phyloP scores from a whole-genome alignment of 306 rosid genomes.

The Potentilla sterilis region DNA sequence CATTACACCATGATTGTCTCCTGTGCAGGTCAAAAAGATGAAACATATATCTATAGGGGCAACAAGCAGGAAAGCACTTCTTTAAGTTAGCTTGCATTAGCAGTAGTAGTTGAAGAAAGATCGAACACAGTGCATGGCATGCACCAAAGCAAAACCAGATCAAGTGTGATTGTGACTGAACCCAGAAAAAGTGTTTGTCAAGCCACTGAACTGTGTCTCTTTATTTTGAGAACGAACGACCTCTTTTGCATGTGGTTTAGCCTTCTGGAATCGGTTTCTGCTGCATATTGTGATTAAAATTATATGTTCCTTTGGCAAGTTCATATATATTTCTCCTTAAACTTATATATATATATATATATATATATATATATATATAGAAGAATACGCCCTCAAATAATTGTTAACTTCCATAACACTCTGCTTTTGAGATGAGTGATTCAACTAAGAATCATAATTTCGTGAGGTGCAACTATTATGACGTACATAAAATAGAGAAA shows the following conservation, averaged over 20 bases:
- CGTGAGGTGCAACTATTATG: too few species aligned
- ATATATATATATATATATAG: too few species aligned
- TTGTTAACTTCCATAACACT: too few species aligned
- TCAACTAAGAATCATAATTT: not conserved
- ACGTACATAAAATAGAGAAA: not conserved
- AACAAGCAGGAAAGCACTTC: conserved; percentile 30
- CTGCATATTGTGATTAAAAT: not conserved
- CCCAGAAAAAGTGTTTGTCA: not conserved
- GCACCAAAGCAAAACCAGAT: conserved; percentile 13
- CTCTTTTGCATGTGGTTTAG: not conserved
- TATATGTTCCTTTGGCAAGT: not conserved
- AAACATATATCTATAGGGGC: conserved; percentile 18
- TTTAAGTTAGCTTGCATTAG: conserved; percentile 7
- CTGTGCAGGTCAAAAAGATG: conserved; percentile 30
- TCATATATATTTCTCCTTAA: too few species aligned
- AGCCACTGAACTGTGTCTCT: not conserved
- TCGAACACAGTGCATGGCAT: not conserved
- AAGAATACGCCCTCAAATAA: too few species aligned
- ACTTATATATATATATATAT: too few species aligned
- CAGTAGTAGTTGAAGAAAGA: not conserved
- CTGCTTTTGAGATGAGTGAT: not conserved
- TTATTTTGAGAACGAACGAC: not conserved
- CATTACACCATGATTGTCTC: conserved; percentile 31
- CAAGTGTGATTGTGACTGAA: conserved; percentile 16
- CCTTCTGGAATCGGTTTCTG: not conserved